phyloP scores from a whole-genome alignment of 2,329 filamentous ascomycete genomes.

The Arthrobotrys entomopaga region DNA sequence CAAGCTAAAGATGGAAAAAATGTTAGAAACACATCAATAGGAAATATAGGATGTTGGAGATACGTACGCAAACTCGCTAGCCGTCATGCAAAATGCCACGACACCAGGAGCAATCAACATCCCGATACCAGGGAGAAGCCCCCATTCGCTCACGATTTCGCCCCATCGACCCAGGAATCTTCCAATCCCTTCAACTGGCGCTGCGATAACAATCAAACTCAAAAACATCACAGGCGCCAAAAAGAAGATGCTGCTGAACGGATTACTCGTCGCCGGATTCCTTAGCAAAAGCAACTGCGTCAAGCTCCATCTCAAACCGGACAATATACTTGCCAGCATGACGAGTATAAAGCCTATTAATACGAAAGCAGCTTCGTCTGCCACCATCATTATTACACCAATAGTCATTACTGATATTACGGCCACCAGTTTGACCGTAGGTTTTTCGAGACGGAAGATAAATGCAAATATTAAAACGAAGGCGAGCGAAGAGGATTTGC shows the following conservation, averaged over 20 bases:
- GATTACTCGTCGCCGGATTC: conserved; percentile 94
- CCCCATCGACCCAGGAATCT: conserved; percentile 74
- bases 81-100: conserved; percentile 95
- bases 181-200: conserved; percentile 83
- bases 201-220: conserved; percentile 79
- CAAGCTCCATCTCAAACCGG: conserved; percentile 97
- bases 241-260: conserved; percentile 96
- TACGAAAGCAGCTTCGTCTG: conserved; percentile 90
- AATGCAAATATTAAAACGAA: conserved; percentile 97
- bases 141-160: conserved; percentile 74
- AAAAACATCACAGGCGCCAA: conserved; percentile 97
- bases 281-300: conserved; percentile 94
- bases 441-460: conserved; percentile 86
- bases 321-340: conserved; percentile 93
- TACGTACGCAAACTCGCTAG: conserved; percentile 82
- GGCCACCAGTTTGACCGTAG: conserved; percentile 82
- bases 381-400: conserved; percentile 98
- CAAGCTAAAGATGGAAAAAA: conserved; percentile 64
- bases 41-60: background rate
- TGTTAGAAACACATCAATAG: conserved; percentile 19
- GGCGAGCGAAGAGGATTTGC: conserved; percentile 93
- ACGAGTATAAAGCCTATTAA: conserved; percentile 87
- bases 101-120: conserved; percentile 89
- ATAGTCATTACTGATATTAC: conserved; percentile 93
- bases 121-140: conserved; percentile 72